phyloP scores from a whole-genome alignment of 768 basidiomycete species.

The Hericium coralloides region DNA sequence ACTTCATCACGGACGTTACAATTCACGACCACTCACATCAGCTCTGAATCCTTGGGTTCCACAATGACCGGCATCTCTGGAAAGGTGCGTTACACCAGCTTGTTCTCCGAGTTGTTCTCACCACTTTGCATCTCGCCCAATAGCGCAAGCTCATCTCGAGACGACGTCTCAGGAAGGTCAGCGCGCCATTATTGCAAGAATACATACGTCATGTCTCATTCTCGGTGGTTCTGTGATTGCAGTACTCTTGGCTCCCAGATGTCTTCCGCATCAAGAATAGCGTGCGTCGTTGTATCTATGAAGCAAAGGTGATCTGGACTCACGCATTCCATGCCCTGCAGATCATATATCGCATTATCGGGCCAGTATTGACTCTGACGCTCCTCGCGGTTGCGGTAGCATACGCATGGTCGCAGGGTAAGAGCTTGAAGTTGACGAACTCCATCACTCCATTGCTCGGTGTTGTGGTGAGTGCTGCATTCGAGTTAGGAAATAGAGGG shows the following conservation, averaged over 20 bases:
- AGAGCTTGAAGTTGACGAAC: constrained; percentile 60
- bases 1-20: too few relatives aligned
- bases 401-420: constrained; percentile 50
- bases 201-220: background rate
- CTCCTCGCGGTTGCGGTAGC: constrained; percentile 57
- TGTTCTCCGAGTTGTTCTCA: too few relatives aligned
- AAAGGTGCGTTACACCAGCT: too few relatives aligned
- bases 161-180: constrained; percentile 13
- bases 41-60: too few relatives aligned
- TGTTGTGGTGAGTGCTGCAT: constrained; percentile 58
- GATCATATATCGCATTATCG: constrained; percentile 65
- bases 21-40: too few relatives aligned
- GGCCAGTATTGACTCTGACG: constrained; percentile 80
- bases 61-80: too few relatives aligned
- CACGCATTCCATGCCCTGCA: constrained; percentile 20
- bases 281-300: constrained; percentile 32
- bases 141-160: constrained; percentile 12
- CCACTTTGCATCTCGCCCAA: background rate
- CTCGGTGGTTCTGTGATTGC: background rate
- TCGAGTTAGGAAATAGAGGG: background rate
- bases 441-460: constrained; percentile 83
- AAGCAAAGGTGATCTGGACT: too few relatives aligned
- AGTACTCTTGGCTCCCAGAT: constrained; percentile 90
- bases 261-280: constrained; percentile 79
- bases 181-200: background rate